Percentiles rank a stretch among this genome's conserved stretches.
phyloP scores from a whole-genome alignment of 768 basidiomycete genomes.

The Leccinum longicurvipes region DNA sequence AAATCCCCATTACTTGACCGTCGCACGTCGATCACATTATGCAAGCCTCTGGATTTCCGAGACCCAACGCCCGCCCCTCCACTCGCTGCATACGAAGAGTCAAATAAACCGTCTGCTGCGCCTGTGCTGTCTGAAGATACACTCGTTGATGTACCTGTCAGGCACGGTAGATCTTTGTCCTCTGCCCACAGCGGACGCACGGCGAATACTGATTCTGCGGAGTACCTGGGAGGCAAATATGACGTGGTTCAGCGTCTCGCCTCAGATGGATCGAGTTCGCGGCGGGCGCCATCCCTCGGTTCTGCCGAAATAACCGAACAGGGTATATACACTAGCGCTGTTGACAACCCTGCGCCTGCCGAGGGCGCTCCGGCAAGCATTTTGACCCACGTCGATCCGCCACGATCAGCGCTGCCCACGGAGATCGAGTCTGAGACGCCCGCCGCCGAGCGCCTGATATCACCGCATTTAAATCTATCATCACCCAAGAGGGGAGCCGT shows the following conservation, averaged over 20 bases:
- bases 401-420: slow-evolving; percentile 10
- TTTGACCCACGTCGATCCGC: slow-evolving; percentile 14
- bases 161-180: slow-evolving; percentile 35
- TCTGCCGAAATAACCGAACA: slow-evolving; percentile 23
- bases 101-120: slow-evolving; percentile 12
- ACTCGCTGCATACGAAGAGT: slow-evolving; percentile 56
- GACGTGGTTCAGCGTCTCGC: slow-evolving; percentile 60
- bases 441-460: background rate
- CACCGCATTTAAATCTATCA: background rate
- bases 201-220: slow-evolving; percentile 66
- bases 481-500: slow-evolving; percentile 12
- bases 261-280: slow-evolving; percentile 27
- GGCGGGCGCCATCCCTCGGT: slow-evolving; percentile 23
- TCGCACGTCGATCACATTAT: slow-evolving; percentile 40
- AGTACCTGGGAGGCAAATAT: slow-evolving; percentile 61
- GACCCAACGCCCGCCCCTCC: slow-evolving; percentile 79
- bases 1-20: slow-evolving; percentile 64
- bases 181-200: slow-evolving; percentile 58
- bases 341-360: slow-evolving; percentile 5
- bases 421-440: slow-evolving; percentile 3
- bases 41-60: slow-evolving; percentile 51
- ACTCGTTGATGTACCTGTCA: slow-evolving; percentile 11
- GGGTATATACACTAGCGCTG: slow-evolving; percentile 6
- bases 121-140: slow-evolving; percentile 15
- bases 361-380: slow-evolving; percentile 10